These are phyloP conservation scores for Boletales sp. DNA, from an alignment of 768 basidiomycete species.

Conservation along the genomic window DNA sequence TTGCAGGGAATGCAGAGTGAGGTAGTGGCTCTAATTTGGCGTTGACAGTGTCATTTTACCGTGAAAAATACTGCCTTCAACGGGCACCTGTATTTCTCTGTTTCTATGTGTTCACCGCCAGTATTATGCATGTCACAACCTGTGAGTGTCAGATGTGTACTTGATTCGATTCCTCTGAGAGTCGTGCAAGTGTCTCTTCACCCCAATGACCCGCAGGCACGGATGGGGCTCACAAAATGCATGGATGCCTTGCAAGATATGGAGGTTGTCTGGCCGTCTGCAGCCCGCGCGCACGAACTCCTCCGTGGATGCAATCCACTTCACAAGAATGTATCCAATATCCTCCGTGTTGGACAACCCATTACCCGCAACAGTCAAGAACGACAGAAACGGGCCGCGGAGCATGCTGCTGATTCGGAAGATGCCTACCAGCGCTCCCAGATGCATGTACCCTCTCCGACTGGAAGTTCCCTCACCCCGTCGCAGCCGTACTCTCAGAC, in stretches of 20 bases:
- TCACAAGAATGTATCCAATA: constrained; percentile 4
- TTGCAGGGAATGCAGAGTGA: not conserved
- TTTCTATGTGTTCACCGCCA: constrained; percentile 78
- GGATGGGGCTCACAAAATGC: constrained; percentile 58
- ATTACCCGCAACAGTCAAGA: constrained; percentile 21
- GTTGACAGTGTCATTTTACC: constrained; percentile 51
- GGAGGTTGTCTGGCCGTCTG: constrained; percentile 73
- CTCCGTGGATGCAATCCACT: constrained; percentile 56
- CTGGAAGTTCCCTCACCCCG: constrained; percentile 1
- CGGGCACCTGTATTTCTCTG: constrained; percentile 67
- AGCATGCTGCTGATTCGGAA: constrained; percentile 43
- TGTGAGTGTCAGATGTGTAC: constrained; percentile 41
- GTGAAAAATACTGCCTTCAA: constrained; percentile 57
- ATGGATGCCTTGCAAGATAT: constrained; percentile 65
- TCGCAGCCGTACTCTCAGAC: constrained; percentile 24
- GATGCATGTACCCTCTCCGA: constrained; percentile 7
- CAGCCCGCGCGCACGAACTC: constrained; percentile 69
- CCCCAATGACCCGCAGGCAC: constrained; percentile 67
- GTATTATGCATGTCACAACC: constrained; percentile 73
- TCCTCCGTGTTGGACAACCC: constrained; percentile 3
- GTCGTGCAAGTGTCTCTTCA: constrained; percentile 51
- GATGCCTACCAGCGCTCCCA: constrained; percentile 24
- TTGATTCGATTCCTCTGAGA: not conserved
- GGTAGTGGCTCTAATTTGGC: not conserved
- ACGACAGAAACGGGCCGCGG: constrained; percentile 59